Conservation (phyloP, 2,329 filamentous ascomycete genomes). For the Clarireedia hainanense region DNA sequence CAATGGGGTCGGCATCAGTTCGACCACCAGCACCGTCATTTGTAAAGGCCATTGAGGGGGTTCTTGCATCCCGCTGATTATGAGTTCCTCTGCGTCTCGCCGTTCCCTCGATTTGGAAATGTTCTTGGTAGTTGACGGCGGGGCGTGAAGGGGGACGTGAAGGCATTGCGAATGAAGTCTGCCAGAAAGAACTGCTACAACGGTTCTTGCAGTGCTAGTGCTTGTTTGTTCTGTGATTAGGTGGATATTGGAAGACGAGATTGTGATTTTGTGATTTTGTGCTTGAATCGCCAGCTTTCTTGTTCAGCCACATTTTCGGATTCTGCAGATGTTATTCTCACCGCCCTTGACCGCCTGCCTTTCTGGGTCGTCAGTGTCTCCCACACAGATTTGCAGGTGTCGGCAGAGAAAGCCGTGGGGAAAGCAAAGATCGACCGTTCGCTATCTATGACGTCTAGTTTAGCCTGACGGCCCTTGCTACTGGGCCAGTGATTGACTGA, state of each 20-base stretch:
- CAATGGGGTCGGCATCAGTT: neutral
- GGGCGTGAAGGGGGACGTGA: neutral
- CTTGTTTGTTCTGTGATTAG: neutral
- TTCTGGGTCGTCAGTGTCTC: too few relatives aligned
- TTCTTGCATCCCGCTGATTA: neutral
- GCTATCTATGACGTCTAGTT: too few relatives aligned
- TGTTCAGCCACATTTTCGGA: neutral
- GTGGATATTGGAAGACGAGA: neutral
- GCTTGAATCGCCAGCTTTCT: neutral
- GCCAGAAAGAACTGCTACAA: neutral
- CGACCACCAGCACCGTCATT: neutral
- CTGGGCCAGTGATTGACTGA: too few relatives aligned
- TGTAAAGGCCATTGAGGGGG: neutral
- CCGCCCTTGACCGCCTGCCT: neutral
- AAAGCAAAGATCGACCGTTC: too few relatives aligned
- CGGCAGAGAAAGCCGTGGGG: too few relatives aligned
- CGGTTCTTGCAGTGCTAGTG: too few relatives aligned
- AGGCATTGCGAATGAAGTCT: neutral
- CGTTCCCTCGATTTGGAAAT: neutral
- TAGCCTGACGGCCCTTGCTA: too few relatives aligned
- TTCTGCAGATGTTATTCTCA: neutral
- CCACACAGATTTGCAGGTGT: too few relatives aligned
- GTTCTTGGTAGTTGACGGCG: conserved; percentile 1
- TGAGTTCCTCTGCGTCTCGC: neutral
- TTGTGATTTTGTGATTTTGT: neutral